Base-by-base conservation (phyloP, 202 grass and related monocot genomes). In the Hordeum pubiflorum region DNA sequence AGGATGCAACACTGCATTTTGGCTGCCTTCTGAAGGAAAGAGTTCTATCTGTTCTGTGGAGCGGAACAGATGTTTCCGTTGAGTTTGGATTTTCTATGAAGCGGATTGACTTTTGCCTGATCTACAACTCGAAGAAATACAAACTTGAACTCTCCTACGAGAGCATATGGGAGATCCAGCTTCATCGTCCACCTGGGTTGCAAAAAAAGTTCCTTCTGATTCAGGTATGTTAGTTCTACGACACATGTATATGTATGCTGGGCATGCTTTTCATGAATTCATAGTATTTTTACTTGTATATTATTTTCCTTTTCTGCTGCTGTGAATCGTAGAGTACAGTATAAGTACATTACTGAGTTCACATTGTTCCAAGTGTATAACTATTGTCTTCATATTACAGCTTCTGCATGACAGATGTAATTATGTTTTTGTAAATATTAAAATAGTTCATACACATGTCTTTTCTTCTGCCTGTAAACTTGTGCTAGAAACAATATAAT, bases 161-260 rank as follows among this genome's bases (percentile, higher is more conserved):
- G 67, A 94, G 91, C 69, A 94, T 97, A 79, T 97, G 94, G 94
- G 94, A 97, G 79, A 97, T 97, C 39, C 81, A 94, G 75, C 89
- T 97, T 75, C 89, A 92, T 32, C 63, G 79, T 40, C 93, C 91
- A 39, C 82, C 75, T 33, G 27, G 22, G 64, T 87, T 84, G 9
- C 79, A 18, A 68, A 81, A 61, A 38, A 91, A 92, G 63, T 97
- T 92, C 77, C 94, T 94, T 74, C 83, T 91, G 71, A 86, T 94
- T 69, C 91, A 94, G 91, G 94, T 97, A 66, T 83, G 65, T 68
- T 84, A 10, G 61, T 43, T 79, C 3, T 31, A 62, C 26, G 27
- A 27, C 23, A 63, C 46, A 63, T 8, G 8, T 33, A 41, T 60
- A 14, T 61, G 14, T 58, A 71, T 62, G 22, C 14, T 78, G 29